phyloP scores from a whole-genome alignment of 768 basidiomycete species.

The Coprinopsis marcescibilis region DNA sequence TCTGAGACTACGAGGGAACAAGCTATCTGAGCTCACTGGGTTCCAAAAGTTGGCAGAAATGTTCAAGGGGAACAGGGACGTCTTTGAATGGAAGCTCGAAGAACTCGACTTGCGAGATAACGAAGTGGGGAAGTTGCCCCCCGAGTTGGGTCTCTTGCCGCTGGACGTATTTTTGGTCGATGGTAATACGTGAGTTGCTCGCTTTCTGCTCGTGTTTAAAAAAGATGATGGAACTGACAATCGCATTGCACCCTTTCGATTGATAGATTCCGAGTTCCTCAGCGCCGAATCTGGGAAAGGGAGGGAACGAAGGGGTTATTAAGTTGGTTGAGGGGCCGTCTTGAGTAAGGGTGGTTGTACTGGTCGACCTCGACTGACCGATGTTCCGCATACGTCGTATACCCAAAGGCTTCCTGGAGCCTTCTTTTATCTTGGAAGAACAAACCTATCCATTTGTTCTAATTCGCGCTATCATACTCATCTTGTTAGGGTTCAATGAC shows the following conservation, averaged over 20 bases:
- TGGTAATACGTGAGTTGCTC: conserved; percentile 64
- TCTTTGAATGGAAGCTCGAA: conserved; percentile 69
- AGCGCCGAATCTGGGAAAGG: conserved; percentile 78
- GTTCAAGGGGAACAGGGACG: conserved; percentile 60
- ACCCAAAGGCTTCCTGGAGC: too few relatives aligned
- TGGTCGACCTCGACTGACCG: background rate
- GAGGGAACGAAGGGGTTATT: conserved; percentile 80
- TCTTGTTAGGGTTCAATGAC: too few relatives aligned
- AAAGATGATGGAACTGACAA: background rate
- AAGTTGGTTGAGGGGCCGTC: conserved; percentile 71
- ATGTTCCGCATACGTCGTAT: too few relatives aligned
- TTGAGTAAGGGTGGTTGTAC: conserved; percentile 36
- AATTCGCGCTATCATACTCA: too few relatives aligned
- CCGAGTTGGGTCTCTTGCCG: conserved; percentile 69
- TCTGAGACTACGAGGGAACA: conserved; percentile 66
- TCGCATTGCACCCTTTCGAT: background rate
- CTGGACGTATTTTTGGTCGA: conserved; percentile 81
- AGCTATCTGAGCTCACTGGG: conserved; percentile 53
- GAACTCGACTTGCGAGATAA: conserved; percentile 83
- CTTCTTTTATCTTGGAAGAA: too few relatives aligned
- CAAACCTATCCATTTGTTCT: too few relatives aligned
- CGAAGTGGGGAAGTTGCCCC: conserved; percentile 61
- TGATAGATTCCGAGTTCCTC: conserved; percentile 72
- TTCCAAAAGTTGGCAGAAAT: conserved; percentile 54
- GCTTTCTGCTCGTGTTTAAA: conserved; percentile 2